These are phyloP conservation scores for Moniliophthora roreri DNA, from an alignment of 1,284 basidiomycete species.

Conservation along the genomic window DNA sequence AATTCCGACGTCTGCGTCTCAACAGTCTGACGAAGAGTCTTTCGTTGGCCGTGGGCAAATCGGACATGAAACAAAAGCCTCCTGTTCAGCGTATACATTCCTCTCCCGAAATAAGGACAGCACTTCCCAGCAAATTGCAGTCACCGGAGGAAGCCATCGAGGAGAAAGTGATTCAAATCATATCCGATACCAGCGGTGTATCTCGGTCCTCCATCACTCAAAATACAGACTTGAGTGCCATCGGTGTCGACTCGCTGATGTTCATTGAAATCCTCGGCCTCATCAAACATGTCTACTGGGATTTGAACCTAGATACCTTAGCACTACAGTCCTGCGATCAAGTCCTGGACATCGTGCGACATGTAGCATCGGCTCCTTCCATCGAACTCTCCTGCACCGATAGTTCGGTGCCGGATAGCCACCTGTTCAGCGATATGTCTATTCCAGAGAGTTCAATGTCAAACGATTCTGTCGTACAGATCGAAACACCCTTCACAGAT, in stretches of 20 bases:
- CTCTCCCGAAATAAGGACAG: neutral
- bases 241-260: slow-evolving; percentile 60
- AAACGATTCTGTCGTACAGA: slow-evolving; percentile 31
- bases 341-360: slow-evolving; percentile 31
- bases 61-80: too few species aligned
- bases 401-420: too few species aligned
- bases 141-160: too few species aligned
- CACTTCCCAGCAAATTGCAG: neutral
- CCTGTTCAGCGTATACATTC: slow-evolving; percentile 52
- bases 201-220: slow-evolving; percentile 26
- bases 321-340: slow-evolving; percentile 37
- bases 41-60: too few species aligned
- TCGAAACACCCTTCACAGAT: slow-evolving; percentile 22
- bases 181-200: slow-evolving; percentile 42
- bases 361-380: slow-evolving; percentile 4
- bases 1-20: too few species aligned
- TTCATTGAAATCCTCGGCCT: slow-evolving; percentile 47
- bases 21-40: too few species aligned
- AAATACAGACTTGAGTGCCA: slow-evolving; percentile 37
- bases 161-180: slow-evolving; percentile 3
- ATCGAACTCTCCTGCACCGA: slow-evolving; percentile 24
- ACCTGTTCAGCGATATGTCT: too few species aligned
- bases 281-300: slow-evolving; percentile 35
- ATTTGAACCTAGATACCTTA: slow-evolving; percentile 29
- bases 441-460: too few species aligned